phyloP scores from a whole-genome alignment of 2,329 filamentous ascomycete genomes.

The Penicillium sp. region DNA sequence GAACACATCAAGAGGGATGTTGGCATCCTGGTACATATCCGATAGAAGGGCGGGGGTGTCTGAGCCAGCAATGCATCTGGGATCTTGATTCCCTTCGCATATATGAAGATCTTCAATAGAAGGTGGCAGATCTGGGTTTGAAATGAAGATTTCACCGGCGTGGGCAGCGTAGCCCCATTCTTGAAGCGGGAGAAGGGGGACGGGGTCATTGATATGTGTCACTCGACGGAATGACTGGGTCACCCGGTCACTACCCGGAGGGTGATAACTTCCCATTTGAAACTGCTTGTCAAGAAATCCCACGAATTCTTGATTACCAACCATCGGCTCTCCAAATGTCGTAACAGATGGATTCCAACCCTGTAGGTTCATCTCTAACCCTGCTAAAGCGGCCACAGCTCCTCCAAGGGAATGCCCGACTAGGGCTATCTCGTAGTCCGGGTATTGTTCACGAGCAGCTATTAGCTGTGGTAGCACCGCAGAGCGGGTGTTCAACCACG shows the following conservation, averaged over 20 bases:
- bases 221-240: constrained; percentile 57
- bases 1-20: constrained; percentile 4
- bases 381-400: constrained; percentile 84
- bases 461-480: constrained; percentile 69
- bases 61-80: constrained; percentile 68
- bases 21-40: constrained; percentile 9
- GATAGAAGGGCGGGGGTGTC: constrained; percentile 8
- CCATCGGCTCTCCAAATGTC: constrained; percentile 84
- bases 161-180: constrained; percentile 90
- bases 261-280: constrained; percentile 25
- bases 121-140: constrained; percentile 69
- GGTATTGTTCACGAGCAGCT: constrained; percentile 60
- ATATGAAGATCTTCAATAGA: constrained; percentile 65
- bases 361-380: constrained; percentile 74
- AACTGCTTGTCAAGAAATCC: constrained; percentile 58
- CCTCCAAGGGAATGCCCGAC: constrained; percentile 92
- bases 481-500: constrained; percentile 75
- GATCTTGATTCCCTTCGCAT: constrained; percentile 73
- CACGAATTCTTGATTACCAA: constrained; percentile 57
- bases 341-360: constrained; percentile 78
- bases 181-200: constrained; percentile 78
- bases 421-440: constrained; percentile 71
- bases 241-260: constrained; percentile 1
- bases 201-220: constrained; percentile 83
- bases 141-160: constrained; percentile 84